phyloP scores from a whole-genome alignment of 441 rosid genomes.

The Bocquillonia castaneifolia region DNA sequence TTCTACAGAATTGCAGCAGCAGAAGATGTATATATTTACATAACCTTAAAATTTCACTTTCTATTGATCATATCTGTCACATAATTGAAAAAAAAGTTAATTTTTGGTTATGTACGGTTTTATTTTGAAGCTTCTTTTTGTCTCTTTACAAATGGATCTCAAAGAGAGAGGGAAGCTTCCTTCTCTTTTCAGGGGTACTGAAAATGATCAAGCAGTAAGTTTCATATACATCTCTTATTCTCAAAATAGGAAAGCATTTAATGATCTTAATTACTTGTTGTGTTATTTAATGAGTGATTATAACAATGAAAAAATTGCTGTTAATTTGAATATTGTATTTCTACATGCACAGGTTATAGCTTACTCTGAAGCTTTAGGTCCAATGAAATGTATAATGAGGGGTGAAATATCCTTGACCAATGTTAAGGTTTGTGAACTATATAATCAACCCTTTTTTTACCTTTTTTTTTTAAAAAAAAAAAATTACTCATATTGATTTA shows the following conservation, averaged over 20 bases:
- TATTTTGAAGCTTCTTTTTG: constrained; percentile 61
- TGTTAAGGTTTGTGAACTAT: constrained; percentile 40
- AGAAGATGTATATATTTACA: not conserved
- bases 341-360: constrained; percentile 48
- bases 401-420: constrained; percentile 48
- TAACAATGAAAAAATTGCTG: not conserved
- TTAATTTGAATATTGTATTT: constrained; percentile 8
- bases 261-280: not conserved
- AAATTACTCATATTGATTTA: not conserved
- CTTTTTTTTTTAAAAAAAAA: not conserved
- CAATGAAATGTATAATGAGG: constrained; percentile 44
- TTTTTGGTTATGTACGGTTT: not conserved
- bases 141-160: constrained; percentile 59
- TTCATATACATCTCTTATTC: not conserved
- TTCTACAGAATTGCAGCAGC: no score
- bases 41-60: no score
- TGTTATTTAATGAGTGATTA: not conserved
- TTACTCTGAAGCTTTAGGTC: constrained; percentile 56
- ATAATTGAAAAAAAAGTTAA: not conserved
- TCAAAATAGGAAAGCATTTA: not conserved
- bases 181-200: constrained; percentile 55
- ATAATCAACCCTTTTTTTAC: not conserved
- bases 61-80: no score
- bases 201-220: constrained; percentile 49
- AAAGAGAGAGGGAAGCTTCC: constrained; percentile 68